Evolutionary conservation across 768 basidiomycete genomes (phyloP), one percentile per base, ranked within the genome.

Genomic region (Trametes sanguinea): DNA sequence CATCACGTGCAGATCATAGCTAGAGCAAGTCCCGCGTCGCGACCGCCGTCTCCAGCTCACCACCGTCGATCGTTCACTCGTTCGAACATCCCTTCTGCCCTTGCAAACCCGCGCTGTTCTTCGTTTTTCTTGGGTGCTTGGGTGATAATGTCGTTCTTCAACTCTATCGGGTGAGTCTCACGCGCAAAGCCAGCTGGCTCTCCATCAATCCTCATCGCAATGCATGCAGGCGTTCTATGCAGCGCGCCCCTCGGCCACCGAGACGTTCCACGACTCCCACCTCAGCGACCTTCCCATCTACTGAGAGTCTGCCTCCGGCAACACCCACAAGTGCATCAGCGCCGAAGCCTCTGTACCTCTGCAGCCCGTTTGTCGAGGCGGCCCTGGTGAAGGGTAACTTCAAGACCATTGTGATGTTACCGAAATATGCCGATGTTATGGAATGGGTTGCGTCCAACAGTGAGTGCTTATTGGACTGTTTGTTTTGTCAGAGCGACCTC

Each of bases 301-400:
- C 76, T 13, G 81, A 83, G 46, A 61, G 57, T 0, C 52, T 68
- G n/a, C 77, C 78, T 50, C 75, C 74, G 32, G 71, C 81, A 43
- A 77, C 77, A 22, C 78, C 78, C 2, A 71, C 78, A 3, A 78
- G 81, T 11, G 80, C 81, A 6, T 50, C 63, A n/a, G 46, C 53
- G 2, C 70, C 68, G 39, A 92, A 91, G 65, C 89, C 92, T 1
- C 77, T 98, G 16, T 97, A 96, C 72, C 83, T 98, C 10, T 96
- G 90, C 74, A 90, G 91, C 56, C 95, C 95, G 3, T 98, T 98
- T 74, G 93, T 91, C 57, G 95, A 96, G 68, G 90, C 94, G 2
- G 94, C 96, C 0, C 83, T 98, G 46, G 95, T 98, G 61, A 98
- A 96, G 74, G 96, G 96, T 27, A 97, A 95, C 76, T 98, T 97